These are phyloP conservation scores for Kandelia obovata DNA, from an alignment of 345 rosid species.

Conservation along the genomic window DNA sequence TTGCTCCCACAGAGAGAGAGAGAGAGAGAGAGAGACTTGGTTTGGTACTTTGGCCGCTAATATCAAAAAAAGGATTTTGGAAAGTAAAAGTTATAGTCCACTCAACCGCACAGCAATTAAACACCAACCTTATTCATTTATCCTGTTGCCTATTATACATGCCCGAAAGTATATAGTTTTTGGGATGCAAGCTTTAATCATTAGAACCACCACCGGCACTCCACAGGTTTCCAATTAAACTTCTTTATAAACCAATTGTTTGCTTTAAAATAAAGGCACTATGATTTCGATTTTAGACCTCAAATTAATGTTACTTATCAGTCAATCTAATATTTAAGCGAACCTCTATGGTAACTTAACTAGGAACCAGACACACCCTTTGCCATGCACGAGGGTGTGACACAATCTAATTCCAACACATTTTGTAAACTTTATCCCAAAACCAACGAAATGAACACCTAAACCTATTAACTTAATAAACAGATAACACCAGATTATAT, in stretches of 20 bases:
- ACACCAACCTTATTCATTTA: not conserved
- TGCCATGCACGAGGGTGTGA: no score
- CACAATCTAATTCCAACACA: no score
- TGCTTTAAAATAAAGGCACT: not conserved
- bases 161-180: not conserved
- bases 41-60: no score
- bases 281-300: constrained; percentile 2
- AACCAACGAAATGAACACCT: no score
- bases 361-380: no score
- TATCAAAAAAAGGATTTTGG: not conserved
- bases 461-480: no score
- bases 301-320: not conserved
- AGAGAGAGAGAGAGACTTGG: no score
- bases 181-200: constrained; percentile 5
- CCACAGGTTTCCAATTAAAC: no score
- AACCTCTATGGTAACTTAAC: no score
- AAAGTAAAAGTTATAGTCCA: not conserved
- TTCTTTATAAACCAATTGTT: not conserved
- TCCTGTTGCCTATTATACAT: not conserved
- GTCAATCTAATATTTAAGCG: not conserved
- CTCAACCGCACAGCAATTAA: not conserved
- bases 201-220: not conserved
- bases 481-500: no score
- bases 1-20: no score
- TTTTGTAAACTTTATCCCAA: no score